phyloP scores from a whole-genome alignment of 2,329 filamentous ascomycete species.

The Neodidymelliopsis sp. region DNA sequence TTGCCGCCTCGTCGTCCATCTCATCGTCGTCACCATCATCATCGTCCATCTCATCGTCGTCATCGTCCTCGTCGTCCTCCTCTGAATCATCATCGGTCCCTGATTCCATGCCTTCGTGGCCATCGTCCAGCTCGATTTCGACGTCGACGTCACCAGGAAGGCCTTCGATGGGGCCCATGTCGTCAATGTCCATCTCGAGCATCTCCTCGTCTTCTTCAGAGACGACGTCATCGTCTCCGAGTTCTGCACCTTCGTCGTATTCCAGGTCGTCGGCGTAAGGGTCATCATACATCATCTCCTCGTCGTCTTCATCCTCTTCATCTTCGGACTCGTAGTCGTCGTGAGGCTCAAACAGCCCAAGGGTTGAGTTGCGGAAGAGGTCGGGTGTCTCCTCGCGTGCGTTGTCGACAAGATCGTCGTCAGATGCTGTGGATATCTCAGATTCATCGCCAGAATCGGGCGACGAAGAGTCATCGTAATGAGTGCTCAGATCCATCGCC shows the following conservation, averaged over 20 bases:
- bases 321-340: slow-evolving; percentile 81
- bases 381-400: slow-evolving; percentile 85
- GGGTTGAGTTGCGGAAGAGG: slow-evolving; percentile 92
- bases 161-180: slow-evolving; percentile 76
- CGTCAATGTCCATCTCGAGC: slow-evolving; percentile 80
- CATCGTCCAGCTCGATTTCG: slow-evolving; percentile 83
- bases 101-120: slow-evolving; percentile 64
- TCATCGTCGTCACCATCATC: slow-evolving; percentile 43
- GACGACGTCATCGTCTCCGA: slow-evolving; percentile 73
- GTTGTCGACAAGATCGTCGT: slow-evolving; percentile 82
- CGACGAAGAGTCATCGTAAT: slow-evolving; percentile 73
- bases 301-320: slow-evolving; percentile 67
- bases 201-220: slow-evolving; percentile 89
- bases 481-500: slow-evolving; percentile 83
- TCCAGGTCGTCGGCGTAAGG: slow-evolving; percentile 92
- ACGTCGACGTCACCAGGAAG: slow-evolving; percentile 73
- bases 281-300: slow-evolving; percentile 81
- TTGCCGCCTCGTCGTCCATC: slow-evolving; percentile 48
- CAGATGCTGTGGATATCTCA: slow-evolving; percentile 90
- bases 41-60: slow-evolving; percentile 62
- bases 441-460: slow-evolving; percentile 77
- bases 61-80: slow-evolving; percentile 64
- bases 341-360: slow-evolving; percentile 90
- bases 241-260: slow-evolving; percentile 75
- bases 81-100: slow-evolving; percentile 63